Base-by-base conservation (phyloP, 345 rosid genomes). In the Eucalyptus grandis region DNA sequence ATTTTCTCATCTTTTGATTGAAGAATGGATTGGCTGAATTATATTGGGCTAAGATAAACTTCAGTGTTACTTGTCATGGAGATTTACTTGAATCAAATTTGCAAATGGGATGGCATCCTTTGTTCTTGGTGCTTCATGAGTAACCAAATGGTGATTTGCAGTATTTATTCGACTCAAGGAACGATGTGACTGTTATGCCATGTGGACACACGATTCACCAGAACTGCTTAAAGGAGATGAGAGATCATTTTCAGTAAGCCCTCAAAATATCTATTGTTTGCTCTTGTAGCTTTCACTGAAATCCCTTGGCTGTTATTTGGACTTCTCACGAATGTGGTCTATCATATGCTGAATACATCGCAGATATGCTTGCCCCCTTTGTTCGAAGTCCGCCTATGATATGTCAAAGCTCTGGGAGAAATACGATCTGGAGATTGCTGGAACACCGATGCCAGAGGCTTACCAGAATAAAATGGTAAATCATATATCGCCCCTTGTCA, bases 171-270 rank as follows among this genome's bases (percentile, higher is more conserved):
- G 98, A 97, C 89, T 94, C 98, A 6, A 95, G 92, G 58, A 93
- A 91, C 89, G 95, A 92, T 86, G 92, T 95, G 46, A 91, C 95
- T 14, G 98, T 92, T 88, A 67, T 97, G 89, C 94, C 49, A 22
- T 97, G 99, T 86, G 98, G 99, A 22, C 97, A 96, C 91, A 95
- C 97, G 2, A 96, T 96, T 89, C 99, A 97, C 93, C 90, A 95
- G 91, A 92, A 95, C 88, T 97, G 99, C 85, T 93, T 94, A 1
- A 92, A 92, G 89, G 95, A 94, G 91, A 95, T 96, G 99, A 90
- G 89, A 87, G 94, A 89, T 14, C 97, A 95, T 92, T 91, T 49
- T 24, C 95, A 90, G 98, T 95, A 92, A 93, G 95, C 90, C 54
- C 51, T 69, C 44, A 12, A 47, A 43, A 56, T 49, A 15, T 43